Evolutionary conservation across 345 rosid species (phyloP), one percentile per base, ranked within the genome.

Genomic region (Dovyalis caffra): DNA sequence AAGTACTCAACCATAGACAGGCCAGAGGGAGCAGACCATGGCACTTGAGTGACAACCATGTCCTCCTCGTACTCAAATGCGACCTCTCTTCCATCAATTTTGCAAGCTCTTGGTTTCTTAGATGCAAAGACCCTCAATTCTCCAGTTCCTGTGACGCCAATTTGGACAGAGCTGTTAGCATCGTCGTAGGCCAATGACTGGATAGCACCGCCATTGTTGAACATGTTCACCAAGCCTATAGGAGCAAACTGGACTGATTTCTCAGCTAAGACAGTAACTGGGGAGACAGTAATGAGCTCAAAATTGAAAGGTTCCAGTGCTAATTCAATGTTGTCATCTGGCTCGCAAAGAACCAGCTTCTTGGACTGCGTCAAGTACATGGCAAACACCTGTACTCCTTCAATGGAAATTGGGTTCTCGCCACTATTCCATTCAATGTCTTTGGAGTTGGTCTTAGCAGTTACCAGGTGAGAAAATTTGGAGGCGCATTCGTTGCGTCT

Each of bases 391-490:
- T 84, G 69, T 0, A 86, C 91, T 29, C 82, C 90, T 45, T 90
- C 90, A 69, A 88, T 76, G 77, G 91, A 75, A 49, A 93, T 87
- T 40, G 95, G 97, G 63, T 45, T 87, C 57, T 74, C 88, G 60
- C 98, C 97, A 62, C 92, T 93, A 80, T 78, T 84, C 97, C 98
- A 95, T 60, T 91, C 95, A 26, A 95, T 84, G 74, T 91, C 94
- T 6, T 37, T 79, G 0, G 91, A 85, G 51, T 78, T 90, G 29
- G 91, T 90, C 63, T 78, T 83, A 37, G 93, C 80, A 0, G 90
- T 84, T 65, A 93, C 78, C 51, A 64, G 66, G 47, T 85, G 86
- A 38, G 94, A 89, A 76, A 32, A 93, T 64, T 87, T 65, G 7
- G 98, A 88, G 37, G 84, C 85, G 35, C 95, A 95, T 76, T 88